Evolutionary conservation across 495 filamentous ascomycete species (phyloP).

Genomic region (Hypoxylon cercidicola): DNA sequence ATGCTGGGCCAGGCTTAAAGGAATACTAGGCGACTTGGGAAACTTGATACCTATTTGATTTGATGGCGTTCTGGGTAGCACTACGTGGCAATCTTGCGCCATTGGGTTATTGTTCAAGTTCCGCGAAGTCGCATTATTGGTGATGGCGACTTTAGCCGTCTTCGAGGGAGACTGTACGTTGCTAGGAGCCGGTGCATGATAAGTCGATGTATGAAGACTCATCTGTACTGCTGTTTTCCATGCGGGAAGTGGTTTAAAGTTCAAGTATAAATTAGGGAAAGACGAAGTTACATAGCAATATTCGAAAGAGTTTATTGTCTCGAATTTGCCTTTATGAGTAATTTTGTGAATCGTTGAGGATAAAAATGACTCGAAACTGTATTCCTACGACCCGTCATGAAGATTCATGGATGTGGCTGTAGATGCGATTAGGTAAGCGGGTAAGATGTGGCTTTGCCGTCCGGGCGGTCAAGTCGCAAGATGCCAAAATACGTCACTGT

Average conservation of each 20-base stretch:
- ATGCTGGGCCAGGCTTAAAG: constrained; percentile 9
- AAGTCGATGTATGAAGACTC: not conserved
- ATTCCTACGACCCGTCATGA: not conserved
- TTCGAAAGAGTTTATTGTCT: not conserved
- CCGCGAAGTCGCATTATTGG: not conserved
- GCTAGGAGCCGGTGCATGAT: not conserved
- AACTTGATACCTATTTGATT: constrained; percentile 42
- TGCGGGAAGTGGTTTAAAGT: not conserved
- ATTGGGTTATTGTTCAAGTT: constrained; percentile 2
- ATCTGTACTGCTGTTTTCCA: not conserved
- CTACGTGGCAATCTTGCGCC: not conserved
- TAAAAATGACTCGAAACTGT: not conserved
- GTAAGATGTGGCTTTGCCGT: not conserved
- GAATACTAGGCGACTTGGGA: constrained; percentile 16
- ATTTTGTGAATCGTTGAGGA: not conserved
- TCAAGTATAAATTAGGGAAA: constrained; percentile 6
- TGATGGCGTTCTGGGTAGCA: constrained; percentile 27
- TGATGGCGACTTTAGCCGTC: not conserved
- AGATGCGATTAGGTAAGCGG: not conserved
- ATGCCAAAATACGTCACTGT: constrained; percentile 1
- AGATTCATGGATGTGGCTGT: not conserved
- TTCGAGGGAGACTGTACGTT: not conserved
- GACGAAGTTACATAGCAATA: not conserved
- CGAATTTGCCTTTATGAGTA: not conserved
- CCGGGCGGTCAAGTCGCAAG: not conserved